phyloP scores from a whole-genome alignment of 2,329 filamentous ascomycete genomes.

The Rutstroemia sp. region DNA sequence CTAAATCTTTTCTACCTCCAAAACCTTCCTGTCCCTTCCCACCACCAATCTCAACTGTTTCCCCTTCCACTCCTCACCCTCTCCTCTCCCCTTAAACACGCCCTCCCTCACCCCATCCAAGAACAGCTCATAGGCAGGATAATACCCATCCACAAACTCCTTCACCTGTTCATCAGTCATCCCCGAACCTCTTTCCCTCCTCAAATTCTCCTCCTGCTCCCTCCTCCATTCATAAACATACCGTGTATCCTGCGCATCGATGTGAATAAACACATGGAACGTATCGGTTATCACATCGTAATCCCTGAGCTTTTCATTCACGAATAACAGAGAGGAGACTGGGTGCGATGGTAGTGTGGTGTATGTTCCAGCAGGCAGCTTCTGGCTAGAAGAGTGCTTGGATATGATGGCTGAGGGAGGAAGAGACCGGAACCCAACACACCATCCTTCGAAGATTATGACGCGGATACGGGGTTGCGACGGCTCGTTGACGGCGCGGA shows the following conservation, averaged over 20 bases:
- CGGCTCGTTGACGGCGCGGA: constrained; percentile 39
- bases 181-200: constrained; percentile 47
- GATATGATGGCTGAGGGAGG: constrained; percentile 36
- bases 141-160: constrained; percentile 55
- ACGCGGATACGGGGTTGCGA: constrained; percentile 32
- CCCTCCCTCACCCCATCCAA: constrained; percentile 41
- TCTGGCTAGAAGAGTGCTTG: constrained; percentile 32
- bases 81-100: constrained; percentile 32
- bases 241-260: constrained; percentile 51
- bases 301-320: constrained; percentile 49
- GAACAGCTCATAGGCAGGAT: constrained; percentile 50
- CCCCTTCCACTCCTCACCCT: constrained; percentile 28
- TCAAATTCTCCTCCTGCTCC: constrained; percentile 55
- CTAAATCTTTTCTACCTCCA: constrained; percentile 29
- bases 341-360: constrained; percentile 37
- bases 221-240: constrained; percentile 63
- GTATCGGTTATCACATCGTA: constrained; percentile 54
- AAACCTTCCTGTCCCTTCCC: constrained; percentile 37
- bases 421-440: constrained; percentile 58
- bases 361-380: constrained; percentile 14
- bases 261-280: constrained; percentile 57
- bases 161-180: constrained; percentile 61
- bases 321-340: constrained; percentile 47
- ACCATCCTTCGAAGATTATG: constrained; percentile 68
- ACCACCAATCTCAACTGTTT: constrained; percentile 44